Evolutionary conservation across 2,329 filamentous ascomycete genomes (phyloP).

Genomic region (Fusarium oxysporum): DNA sequence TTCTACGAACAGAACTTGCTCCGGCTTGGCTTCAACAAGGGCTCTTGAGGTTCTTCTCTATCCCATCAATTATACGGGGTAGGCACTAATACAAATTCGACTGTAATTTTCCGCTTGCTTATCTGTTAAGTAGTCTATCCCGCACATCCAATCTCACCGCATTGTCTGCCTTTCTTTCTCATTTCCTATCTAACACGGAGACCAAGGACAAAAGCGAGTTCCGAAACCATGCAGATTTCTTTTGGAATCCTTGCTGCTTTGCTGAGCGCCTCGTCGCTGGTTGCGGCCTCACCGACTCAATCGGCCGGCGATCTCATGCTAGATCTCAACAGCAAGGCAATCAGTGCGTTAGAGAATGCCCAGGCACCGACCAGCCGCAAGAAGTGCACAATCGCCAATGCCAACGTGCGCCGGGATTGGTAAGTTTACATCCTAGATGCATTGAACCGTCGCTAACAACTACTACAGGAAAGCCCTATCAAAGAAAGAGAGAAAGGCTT

Average conservation of each 20-base stretch:
- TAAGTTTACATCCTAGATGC: accelerated
- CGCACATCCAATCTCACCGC: too few relatives aligned
- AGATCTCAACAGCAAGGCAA: background rate
- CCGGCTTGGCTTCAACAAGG: background rate
- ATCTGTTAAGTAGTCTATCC: too few relatives aligned
- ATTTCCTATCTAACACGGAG: too few relatives aligned
- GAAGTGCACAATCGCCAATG: conserved; percentile 7
- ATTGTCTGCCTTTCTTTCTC: too few relatives aligned
- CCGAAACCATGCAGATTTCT: background rate
- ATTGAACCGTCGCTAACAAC: accelerated
- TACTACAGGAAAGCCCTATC: background rate
- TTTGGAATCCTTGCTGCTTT: background rate
- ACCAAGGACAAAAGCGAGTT: accelerated
- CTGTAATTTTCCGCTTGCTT: background rate
- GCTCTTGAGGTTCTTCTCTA: background rate
- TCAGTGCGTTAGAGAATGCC: background rate
- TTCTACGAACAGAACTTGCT: background rate
- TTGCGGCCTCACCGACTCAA: background rate
- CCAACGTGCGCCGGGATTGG: conserved; percentile 1
- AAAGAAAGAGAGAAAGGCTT: background rate
- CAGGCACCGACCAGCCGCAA: accelerated
- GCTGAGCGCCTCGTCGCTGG: background rate
- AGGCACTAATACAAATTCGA: background rate
- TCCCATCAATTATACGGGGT: background rate
- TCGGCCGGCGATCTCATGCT: background rate